Evolutionary conservation across 768 basidiomycete genomes (phyloP).

Genomic region (Mycena haematopus): DNA sequence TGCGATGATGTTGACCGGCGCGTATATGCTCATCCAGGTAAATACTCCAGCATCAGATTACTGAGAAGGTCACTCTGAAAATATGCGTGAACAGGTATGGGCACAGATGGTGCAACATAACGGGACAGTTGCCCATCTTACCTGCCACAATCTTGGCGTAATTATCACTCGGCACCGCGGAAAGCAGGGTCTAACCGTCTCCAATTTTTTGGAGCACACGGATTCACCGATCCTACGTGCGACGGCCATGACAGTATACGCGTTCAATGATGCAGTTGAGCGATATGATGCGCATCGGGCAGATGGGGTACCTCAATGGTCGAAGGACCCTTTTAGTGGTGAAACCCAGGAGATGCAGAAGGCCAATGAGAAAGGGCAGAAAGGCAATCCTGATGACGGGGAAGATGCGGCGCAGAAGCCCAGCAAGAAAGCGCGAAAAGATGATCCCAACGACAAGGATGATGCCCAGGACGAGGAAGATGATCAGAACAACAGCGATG

Average conservation of each 20-base stretch:
- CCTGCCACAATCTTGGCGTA: slow-evolving; percentile 18
- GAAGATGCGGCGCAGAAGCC: background rate
- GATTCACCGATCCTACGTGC: slow-evolving; percentile 14
- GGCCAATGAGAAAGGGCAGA: background rate
- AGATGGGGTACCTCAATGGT: background rate
- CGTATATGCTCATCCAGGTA: slow-evolving; percentile 21
- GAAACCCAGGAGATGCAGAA: background rate
- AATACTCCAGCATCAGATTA: background rate
- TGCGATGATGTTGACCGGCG: background rate
- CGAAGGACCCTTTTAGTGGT: slow-evolving; percentile 7
- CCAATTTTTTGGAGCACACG: slow-evolving; percentile 12
- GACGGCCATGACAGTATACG: slow-evolving; percentile 19
- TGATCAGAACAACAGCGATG: background rate
- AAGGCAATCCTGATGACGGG: too few relatives aligned
- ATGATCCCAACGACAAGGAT: background rate
- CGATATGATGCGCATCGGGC: slow-evolving; percentile 8
- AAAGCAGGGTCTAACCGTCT: background rate
- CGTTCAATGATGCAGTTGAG: slow-evolving; percentile 13
- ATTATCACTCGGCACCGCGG: slow-evolving; percentile 7
- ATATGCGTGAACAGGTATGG: slow-evolving; percentile 8
- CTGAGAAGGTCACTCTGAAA: background rate
- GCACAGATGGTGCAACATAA: slow-evolving; percentile 17
- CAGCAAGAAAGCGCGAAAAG: background rate
- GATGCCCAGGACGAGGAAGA: background rate
- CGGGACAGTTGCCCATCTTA: slow-evolving; percentile 14